Base-by-base conservation (phyloP, 73 alveolate genomes). In the Vitrella brassicaformis region DNA sequence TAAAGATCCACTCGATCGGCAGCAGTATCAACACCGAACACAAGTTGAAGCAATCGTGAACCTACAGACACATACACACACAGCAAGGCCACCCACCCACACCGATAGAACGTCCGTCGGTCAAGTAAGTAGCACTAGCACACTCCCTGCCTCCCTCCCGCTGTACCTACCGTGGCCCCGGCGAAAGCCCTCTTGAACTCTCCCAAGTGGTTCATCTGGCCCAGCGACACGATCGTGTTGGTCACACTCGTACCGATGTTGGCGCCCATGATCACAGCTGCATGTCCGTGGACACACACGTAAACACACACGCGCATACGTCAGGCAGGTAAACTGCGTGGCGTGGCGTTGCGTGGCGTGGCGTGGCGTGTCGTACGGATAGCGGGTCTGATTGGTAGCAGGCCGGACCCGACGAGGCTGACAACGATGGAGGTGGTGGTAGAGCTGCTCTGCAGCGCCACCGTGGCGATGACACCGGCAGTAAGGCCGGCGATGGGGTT, bases 381-480 rank as follows among this genome's bases (percentile, higher is more conserved):
- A 31, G 67, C 75, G 10, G 0, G 64, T 22, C 31, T 32, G 29
- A 70, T 31, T 22, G 65, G 14, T 8, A 70, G 14, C 67, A 29
- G 75, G 32, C 27, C 31, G 22, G 31, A 30, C 9, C 28, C 75
- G 19, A 31, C 66, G 0, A 70, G 29, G 67, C 28, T 45, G 66
- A 70, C 31, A 10, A 70, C 9, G 67, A 70, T 31, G 25, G 75
- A 70, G 39, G 75, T 70, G 67, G 77, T 69, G 56, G 84, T 78
- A 25, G 84, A 78, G 8, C 78, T 68, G 26, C 72, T 32, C 68
- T 78, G 84, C 47, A 78, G 78, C 78, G 69, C 29, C 26, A 78
- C 84, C 0, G 84, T 78, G 19, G 78, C 84, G 73, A 78, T 27
- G 25, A 78, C 31, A 27, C 84, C 84, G n/a, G 69, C 73, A 75